phyloP scores from a whole-genome alignment of 768 basidiomycete species.

The Tylopilus rubrobrunneus region DNA sequence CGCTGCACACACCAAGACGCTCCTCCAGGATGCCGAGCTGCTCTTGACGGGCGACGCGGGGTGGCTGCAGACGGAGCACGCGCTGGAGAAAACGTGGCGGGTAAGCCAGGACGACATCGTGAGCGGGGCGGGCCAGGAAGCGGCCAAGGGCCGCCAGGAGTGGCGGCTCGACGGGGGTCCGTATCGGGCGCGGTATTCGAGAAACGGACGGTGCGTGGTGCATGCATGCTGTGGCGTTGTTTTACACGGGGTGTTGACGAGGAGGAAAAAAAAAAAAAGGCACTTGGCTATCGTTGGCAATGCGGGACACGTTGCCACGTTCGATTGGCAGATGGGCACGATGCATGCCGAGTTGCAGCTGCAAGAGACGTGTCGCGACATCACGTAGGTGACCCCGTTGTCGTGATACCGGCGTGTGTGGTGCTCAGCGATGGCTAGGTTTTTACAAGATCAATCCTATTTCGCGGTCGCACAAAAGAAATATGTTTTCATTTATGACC shows the following conservation, averaged over 20 bases:
- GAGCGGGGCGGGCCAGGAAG: conserved; percentile 64
- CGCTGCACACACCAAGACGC: conserved; percentile 55
- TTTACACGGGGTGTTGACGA: not conserved
- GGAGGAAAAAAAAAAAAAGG: conserved; percentile 35
- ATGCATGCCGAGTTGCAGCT: conserved; percentile 87
- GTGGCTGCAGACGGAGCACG: conserved; percentile 67
- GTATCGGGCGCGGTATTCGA: conserved; percentile 79
- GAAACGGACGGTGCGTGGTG: conserved; percentile 76
- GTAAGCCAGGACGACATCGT: conserved; percentile 78
- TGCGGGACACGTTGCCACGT: conserved; percentile 84
- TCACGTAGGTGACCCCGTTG: conserved; percentile 57
- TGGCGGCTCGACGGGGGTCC: conserved; percentile 83
- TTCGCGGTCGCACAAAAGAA: conserved; percentile 96
- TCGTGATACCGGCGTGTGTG: not conserved
- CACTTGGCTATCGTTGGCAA: conserved; percentile 83
- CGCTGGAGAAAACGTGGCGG: conserved; percentile 88
- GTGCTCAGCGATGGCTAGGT: conserved; percentile 42
- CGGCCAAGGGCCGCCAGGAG: conserved; percentile 70
- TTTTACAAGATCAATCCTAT: conserved; percentile 88
- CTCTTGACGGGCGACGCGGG: conserved; percentile 70
- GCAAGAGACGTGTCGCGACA: conserved; percentile 86
- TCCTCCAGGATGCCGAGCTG: conserved; percentile 69
- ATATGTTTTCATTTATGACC: conserved; percentile 95
- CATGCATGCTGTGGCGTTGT: not conserved
- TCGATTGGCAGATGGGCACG: conserved; percentile 88